Conservation (phyloP, 495 filamentous ascomycete species). For the Xylaria venustula region DNA sequence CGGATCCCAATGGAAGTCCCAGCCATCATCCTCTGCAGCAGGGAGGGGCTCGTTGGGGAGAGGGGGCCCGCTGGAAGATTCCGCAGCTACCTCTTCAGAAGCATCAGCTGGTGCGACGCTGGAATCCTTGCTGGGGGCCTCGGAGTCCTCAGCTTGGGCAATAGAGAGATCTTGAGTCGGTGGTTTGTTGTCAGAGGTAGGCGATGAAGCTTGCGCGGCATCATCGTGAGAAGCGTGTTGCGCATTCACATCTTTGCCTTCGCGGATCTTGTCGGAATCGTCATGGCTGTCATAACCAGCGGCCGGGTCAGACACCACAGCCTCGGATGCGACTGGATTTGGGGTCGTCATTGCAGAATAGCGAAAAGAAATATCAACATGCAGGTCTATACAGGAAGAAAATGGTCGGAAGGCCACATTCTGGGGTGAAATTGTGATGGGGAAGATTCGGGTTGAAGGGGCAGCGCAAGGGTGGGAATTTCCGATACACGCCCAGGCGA, state of each 20-base stretch:
- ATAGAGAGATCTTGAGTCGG: background rate
- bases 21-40: slow-evolving; percentile 69
- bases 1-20: slow-evolving; percentile 81
- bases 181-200: background rate
- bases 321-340: background rate
- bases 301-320: background rate
- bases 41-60: slow-evolving; percentile 40
- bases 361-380: slow-evolving; percentile 5
- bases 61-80: slow-evolving; percentile 35
- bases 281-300: background rate
- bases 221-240: background rate
- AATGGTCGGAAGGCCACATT: slow-evolving; percentile 1
- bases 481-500: slow-evolving; percentile 13
- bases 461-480: background rate
- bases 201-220: background rate
- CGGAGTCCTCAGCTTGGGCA: slow-evolving; percentile 6
- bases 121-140: slow-evolving; percentile 31
- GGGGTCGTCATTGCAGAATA: background rate
- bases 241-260: background rate
- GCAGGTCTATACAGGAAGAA: background rate
- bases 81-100: background rate
- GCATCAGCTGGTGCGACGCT: slow-evolving; percentile 12
- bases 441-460: background rate
- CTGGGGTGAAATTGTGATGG: background rate
- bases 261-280: background rate